Conservation (phyloP, 345 rosid genomes). For the Eucalyptus marginata region DNA sequence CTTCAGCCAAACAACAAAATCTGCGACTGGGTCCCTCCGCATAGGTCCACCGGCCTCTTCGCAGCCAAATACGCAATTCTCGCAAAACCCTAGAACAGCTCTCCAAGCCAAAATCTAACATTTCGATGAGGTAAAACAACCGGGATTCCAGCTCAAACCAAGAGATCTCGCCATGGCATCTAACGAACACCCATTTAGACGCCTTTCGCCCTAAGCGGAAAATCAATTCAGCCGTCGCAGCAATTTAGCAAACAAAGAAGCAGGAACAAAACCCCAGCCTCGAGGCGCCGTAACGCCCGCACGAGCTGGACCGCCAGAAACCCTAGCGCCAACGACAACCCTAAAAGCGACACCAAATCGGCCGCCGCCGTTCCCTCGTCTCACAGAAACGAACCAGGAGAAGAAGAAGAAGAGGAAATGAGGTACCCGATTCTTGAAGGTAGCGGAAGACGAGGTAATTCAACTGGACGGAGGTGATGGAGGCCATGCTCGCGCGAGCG, state of each 20-base stretch:
- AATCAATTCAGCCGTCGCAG: background rate
- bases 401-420: background rate
- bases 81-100: background rate
- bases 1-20: background rate
- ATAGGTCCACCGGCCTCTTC: background rate
- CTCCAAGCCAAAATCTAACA: background rate
- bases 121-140: background rate
- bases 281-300: background rate
- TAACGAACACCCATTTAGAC: background rate
- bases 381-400: background rate
- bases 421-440: conserved; percentile 84
- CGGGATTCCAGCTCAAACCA: background rate
- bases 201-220: background rate
- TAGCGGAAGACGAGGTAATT: conserved; percentile 90
- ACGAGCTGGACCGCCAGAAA: background rate
- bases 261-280: background rate
- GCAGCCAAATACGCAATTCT: background rate
- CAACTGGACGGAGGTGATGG: conserved; percentile 73
- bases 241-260: background rate
- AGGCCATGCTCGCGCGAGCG: conserved; percentile 25
- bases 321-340: background rate
- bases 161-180: background rate
- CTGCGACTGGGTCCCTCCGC: background rate
- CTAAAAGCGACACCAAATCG: background rate
- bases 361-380: background rate